Base-by-base conservation (phyloP, 805 yeast species). In the Scheffersomyces lignosus region DNA sequence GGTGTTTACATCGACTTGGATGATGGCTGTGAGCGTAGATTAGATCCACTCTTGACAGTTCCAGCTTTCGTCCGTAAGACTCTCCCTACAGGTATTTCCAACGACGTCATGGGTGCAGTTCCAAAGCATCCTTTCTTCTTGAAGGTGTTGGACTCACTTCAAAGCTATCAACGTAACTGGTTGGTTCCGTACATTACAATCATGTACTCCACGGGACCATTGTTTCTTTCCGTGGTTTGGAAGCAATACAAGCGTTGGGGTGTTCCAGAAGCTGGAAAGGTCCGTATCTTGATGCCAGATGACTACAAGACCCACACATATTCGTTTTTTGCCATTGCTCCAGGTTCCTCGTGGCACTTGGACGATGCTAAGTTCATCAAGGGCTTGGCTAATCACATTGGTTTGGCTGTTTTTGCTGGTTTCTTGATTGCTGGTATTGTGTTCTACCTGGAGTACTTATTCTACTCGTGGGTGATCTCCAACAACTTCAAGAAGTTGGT, bases 161-260 rank as follows among this genome's bases (percentile, higher is more conserved):
- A 79, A 43, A 70, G 62, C 34, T 80, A 87, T 53, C 71, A 75
- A 48, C 57, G 65, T 31, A 83, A 86, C 60, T 88, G 95, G 85
- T 62, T 84, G 25, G 80, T 87, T 13, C 96, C 96, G 10, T 90
- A 90, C 64, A 68, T 89, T 43, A 88, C 96, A 23, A 88, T 90
- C 58, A 87, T 90, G 96, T 84, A 79, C 54, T 81, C 95, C 9
- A 90, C 97, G 0, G 97, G 97, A 9, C 96, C 97, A 0, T 65
- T 90, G 38, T 89, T 87, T 54, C 70, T 90, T 29, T 83, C 93
- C 15, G 89, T 87, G 24, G 74, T 90, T 49, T 85, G 95, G 89
- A 86, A 87, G 62, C 87, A 81, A 52, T 89, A 85, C 62, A 85
- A 84, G 60, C 73, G 96, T 47, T 81, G 87, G 84, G 83, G 83